Evolutionary conservation across 441 rosid species (phyloP).

Genomic region (Adansonia grandidieri): DNA sequence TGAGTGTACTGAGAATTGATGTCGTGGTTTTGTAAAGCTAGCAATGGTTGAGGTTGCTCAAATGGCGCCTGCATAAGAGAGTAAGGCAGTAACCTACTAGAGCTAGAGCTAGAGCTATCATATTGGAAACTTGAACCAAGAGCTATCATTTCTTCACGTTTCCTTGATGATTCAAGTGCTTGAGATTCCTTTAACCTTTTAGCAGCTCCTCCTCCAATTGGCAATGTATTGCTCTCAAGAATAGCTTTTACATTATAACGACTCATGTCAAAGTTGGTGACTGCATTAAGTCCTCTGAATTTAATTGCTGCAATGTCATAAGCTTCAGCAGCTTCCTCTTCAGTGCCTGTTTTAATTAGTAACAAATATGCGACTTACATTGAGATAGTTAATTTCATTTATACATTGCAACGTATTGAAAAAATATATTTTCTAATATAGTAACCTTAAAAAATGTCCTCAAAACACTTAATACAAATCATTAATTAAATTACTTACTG

Average conservation of each 20-base stretch:
- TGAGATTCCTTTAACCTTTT: conserved; percentile 95
- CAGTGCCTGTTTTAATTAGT: conserved; percentile 59
- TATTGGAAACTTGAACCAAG: conserved; percentile 69
- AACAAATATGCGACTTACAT: neutral
- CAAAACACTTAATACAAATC: too few relatives aligned
- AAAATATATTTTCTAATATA: too few relatives aligned
- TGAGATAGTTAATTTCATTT: neutral
- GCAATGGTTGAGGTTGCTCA: conserved; percentile 66
- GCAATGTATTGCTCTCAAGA: conserved; percentile 88
- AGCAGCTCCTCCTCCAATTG: conserved; percentile 97
- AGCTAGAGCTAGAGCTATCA: conserved; percentile 51
- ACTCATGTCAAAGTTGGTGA: conserved; percentile 96
- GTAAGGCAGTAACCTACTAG: conserved; percentile 61
- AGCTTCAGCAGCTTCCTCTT: conserved; percentile 99
- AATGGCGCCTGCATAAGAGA: conserved; percentile 63
- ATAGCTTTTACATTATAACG: conserved; percentile 93
- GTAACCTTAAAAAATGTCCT: too few relatives aligned
- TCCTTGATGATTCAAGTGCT: conserved; percentile 80
- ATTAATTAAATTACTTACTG: conserved; percentile 53
- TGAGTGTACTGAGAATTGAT: conserved; percentile 58
- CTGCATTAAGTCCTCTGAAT: conserved; percentile 88
- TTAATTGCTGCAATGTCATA: conserved; percentile 97
- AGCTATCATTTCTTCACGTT: conserved; percentile 85
- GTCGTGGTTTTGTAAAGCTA: conserved; percentile 71
- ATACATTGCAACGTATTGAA: too few relatives aligned